Conservation (phyloP, 2,329 filamentous ascomycete genomes). For the Neonectria sp. region DNA sequence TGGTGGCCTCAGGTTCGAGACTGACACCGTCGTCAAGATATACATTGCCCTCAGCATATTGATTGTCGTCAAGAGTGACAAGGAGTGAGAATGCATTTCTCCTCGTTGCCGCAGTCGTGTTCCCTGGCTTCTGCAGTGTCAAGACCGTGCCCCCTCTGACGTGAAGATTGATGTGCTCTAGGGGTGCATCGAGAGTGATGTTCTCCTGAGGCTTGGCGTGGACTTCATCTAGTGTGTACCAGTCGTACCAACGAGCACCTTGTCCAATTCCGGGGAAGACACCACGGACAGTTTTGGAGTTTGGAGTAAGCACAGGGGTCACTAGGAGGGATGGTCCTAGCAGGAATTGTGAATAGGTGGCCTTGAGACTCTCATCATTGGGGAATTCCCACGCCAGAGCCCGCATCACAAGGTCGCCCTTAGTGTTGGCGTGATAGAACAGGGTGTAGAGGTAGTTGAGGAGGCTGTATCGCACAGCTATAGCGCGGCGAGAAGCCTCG, state of each 20-base stretch:
- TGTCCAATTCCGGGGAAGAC: slow-evolving; percentile 4
- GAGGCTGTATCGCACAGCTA: slow-evolving; percentile 23
- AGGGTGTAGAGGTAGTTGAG: slow-evolving; percentile 31
- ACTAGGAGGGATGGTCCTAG: slow-evolving; percentile 4
- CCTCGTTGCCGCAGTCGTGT: slow-evolving; percentile 3
- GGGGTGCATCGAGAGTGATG: slow-evolving; percentile 3
- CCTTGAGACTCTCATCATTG: slow-evolving; percentile 5
- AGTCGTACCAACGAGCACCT: slow-evolving; percentile 6
- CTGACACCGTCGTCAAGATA: slow-evolving; percentile 4
- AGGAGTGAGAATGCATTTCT: slow-evolving; percentile 7
- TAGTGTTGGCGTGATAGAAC: slow-evolving; percentile 19
- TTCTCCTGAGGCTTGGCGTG: not conserved
- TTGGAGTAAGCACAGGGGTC: slow-evolving; percentile 4
- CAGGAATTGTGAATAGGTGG: slow-evolving; percentile 4
- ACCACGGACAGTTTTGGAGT: slow-evolving; percentile 6
- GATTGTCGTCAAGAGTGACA: slow-evolving; percentile 3
- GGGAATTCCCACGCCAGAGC: slow-evolving; percentile 14
- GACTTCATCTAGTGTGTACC: slow-evolving; percentile 3
- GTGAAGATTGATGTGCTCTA: slow-evolving; percentile 2
- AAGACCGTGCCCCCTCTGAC: slow-evolving; percentile 1
- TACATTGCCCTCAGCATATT: slow-evolving; percentile 6
- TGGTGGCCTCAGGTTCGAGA: slow-evolving; percentile 2
- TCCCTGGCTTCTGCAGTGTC: slow-evolving; percentile 5
- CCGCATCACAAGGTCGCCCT: slow-evolving; percentile 25
- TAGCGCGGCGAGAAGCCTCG: slow-evolving; percentile 21